A percentile compares a stretch with the other conserved stretches of the same genome.
phyloP scores from a whole-genome alignment of 352 stramenopile species.

The Phytophthora parvispora region DNA sequence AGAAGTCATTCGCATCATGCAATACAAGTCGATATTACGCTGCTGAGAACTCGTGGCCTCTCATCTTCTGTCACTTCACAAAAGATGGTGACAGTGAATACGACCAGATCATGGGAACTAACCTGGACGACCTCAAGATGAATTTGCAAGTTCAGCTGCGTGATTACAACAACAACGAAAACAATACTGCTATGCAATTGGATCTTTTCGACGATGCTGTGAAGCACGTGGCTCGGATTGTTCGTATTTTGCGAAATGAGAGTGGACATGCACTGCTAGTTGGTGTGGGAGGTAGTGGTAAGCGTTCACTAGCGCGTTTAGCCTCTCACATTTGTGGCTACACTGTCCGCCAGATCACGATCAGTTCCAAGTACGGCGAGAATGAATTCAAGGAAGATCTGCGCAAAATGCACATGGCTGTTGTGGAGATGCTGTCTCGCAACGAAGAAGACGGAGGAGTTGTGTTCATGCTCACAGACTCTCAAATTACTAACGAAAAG shows the following conservation, averaged over 20 bases:
- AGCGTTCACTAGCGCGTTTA: slow-evolving; percentile 94
- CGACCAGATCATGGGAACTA: slow-evolving; percentile 93
- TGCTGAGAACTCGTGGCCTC: slow-evolving; percentile 94
- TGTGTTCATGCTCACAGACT: slow-evolving; percentile 97
- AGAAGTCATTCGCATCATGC: slow-evolving; percentile 94
- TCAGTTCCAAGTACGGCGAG: slow-evolving; percentile 95
- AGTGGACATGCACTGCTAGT: slow-evolving; percentile 95
- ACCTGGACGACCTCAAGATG: slow-evolving; percentile 90
- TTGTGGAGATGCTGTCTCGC: slow-evolving; percentile 93
- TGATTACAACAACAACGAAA: slow-evolving; percentile 98
- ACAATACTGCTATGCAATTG: slow-evolving; percentile 97
- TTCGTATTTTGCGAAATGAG: slow-evolving; percentile 94
- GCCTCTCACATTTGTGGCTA: slow-evolving; percentile 96
- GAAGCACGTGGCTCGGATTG: slow-evolving; percentile 96
- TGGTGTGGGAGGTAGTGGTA: slow-evolving; percentile 95
- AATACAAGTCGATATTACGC: slow-evolving; percentile 95
- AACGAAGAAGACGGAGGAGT: slow-evolving; percentile 90
- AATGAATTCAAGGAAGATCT: slow-evolving; percentile 98
- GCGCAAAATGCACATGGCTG: slow-evolving; percentile 94
- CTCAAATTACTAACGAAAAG: slow-evolving; percentile 97
- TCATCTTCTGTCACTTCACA: slow-evolving; percentile 98
- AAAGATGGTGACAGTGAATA: slow-evolving; percentile 95
- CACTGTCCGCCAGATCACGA: slow-evolving; percentile 94
- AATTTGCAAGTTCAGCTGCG: slow-evolving; percentile 92
- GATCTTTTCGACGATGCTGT: slow-evolving; percentile 98